These are phyloP conservation scores for Talaromyces sp. DNA, from an alignment of 2,329 filamentous ascomycete genomes.

Conservation along the genomic window DNA sequence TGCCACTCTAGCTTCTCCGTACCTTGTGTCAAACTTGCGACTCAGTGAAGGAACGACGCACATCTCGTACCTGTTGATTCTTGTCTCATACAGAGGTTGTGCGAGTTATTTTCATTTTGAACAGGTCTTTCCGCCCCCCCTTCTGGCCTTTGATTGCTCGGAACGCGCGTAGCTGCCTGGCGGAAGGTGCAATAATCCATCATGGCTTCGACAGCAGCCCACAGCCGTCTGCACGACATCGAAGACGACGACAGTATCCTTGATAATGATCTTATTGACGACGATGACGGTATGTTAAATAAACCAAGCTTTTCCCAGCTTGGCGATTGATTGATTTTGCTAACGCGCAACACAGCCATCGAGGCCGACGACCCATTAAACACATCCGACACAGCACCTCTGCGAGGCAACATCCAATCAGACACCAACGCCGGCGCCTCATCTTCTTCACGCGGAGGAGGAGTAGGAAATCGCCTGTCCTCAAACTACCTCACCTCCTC, in stretches of 20 bases:
- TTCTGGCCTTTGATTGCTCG: not conserved
- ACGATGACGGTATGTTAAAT: slow-evolving; percentile 64
- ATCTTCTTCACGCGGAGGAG: slow-evolving; percentile 37
- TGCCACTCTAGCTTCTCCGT: slow-evolving; percentile 38
- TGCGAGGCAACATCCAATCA: slow-evolving; percentile 77
- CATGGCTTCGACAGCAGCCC: slow-evolving; percentile 9
- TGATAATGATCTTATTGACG: slow-evolving; percentile 71
- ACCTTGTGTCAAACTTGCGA: not conserved
- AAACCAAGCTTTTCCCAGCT: not conserved
- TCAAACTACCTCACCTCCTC: slow-evolving; percentile 81
- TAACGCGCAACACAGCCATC: slow-evolving; percentile 51
- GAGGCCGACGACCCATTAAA: slow-evolving; percentile 86
- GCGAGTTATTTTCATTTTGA: not conserved
- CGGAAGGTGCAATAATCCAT: not conserved
- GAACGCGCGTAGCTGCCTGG: slow-evolving; percentile 2
- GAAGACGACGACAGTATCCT: slow-evolving; percentile 58
- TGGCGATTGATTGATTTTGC: not conserved
- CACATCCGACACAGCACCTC: slow-evolving; percentile 67
- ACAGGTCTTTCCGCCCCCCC: not conserved
- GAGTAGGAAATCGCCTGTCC: slow-evolving; percentile 48
- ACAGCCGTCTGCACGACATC: slow-evolving; percentile 41
- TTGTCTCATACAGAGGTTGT: not conserved
- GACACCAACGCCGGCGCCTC: slow-evolving; percentile 28
- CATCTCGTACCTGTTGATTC: not conserved
- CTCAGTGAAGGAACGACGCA: not conserved